These are phyloP conservation scores for Capsicum chinense DNA, from an alignment of 257 asterid genomes.

Conservation along the genomic window DNA sequence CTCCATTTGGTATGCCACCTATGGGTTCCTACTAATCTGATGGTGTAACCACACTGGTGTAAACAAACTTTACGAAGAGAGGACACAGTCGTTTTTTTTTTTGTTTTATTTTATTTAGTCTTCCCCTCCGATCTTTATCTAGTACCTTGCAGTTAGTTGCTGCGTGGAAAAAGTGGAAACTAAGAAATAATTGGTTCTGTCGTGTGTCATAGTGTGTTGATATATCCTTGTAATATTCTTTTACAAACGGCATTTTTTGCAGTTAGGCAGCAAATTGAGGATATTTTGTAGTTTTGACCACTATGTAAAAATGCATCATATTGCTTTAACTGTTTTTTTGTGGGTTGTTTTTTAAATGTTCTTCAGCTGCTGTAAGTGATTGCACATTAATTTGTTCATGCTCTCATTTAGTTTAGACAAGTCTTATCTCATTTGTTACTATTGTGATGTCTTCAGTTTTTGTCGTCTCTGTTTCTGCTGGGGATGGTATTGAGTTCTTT, in stretches of 20 bases:
- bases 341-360: neutral
- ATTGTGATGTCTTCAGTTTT: too few species aligned
- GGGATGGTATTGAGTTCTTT: neutral
- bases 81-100: neutral
- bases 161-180: slow-evolving; percentile 36
- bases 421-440: too few species aligned
- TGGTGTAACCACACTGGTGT: slow-evolving; percentile 13
- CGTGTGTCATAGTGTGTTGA: slow-evolving; percentile 60
- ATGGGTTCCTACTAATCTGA: slow-evolving; percentile 84
- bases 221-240: slow-evolving; percentile 81
- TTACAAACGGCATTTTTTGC: slow-evolving; percentile 72
- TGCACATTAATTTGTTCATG: too few species aligned
- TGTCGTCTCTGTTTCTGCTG: too few species aligned
- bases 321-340: slow-evolving; percentile 25
- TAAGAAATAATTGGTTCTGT: slow-evolving; percentile 46
- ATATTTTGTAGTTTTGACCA: slow-evolving; percentile 42
- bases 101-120: slow-evolving; percentile 7
- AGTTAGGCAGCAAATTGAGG: slow-evolving; percentile 60
- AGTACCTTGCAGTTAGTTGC: slow-evolving; percentile 28
- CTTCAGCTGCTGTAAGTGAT: too few species aligned
- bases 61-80: slow-evolving; percentile 25
- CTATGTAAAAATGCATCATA: slow-evolving; percentile 16
- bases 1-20: slow-evolving; percentile 95
- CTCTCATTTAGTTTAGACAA: too few species aligned
- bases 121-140: slow-evolving; percentile 20